phyloP scores from a whole-genome alignment of 495 filamentous ascomycete genomes.

The Saxophila tyrrhenica region DNA sequence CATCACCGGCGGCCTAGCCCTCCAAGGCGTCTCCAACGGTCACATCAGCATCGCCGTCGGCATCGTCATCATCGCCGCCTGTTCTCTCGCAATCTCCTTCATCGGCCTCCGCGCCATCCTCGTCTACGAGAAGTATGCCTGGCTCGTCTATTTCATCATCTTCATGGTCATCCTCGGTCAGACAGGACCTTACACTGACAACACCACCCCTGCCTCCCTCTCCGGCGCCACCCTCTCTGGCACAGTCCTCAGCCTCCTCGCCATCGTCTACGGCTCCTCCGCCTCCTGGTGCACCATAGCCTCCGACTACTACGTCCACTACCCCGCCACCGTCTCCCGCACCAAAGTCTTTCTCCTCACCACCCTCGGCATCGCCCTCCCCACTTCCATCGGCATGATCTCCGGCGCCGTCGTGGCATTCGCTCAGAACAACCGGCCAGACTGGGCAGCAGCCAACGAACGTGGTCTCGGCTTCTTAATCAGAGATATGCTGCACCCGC shows the following conservation, averaged over 20 bases:
- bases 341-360: slow-evolving; percentile 43
- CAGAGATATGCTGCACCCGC: slow-evolving; percentile 42
- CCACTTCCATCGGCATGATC: slow-evolving; percentile 46
- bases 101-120: slow-evolving; percentile 28
- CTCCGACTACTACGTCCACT: slow-evolving; percentile 52
- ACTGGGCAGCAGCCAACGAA: slow-evolving; percentile 39
- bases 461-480: slow-evolving; percentile 50
- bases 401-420: slow-evolving; percentile 32
- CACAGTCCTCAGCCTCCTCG: slow-evolving; percentile 40
- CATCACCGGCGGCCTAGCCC: slow-evolving; percentile 40
- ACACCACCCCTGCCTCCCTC: slow-evolving; percentile 29
- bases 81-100: slow-evolving; percentile 36
- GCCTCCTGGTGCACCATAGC: slow-evolving; percentile 43
- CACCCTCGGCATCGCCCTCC: slow-evolving; percentile 38
- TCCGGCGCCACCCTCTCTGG: slow-evolving; percentile 35
- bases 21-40: slow-evolving; percentile 40
- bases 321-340: slow-evolving; percentile 40
- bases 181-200: slow-evolving; percentile 37
- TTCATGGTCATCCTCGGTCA: slow-evolving; percentile 49
- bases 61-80: slow-evolving; percentile 36
- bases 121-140: slow-evolving; percentile 34
- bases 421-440: slow-evolving; percentile 22
- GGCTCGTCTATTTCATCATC: slow-evolving; percentile 39
- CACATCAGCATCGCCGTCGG: slow-evolving; percentile 36
- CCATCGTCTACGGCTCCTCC: slow-evolving; percentile 40